Base-by-base conservation (phyloP, 2,329 filamentous ascomycete species). In the Penicillium thymicola region DNA sequence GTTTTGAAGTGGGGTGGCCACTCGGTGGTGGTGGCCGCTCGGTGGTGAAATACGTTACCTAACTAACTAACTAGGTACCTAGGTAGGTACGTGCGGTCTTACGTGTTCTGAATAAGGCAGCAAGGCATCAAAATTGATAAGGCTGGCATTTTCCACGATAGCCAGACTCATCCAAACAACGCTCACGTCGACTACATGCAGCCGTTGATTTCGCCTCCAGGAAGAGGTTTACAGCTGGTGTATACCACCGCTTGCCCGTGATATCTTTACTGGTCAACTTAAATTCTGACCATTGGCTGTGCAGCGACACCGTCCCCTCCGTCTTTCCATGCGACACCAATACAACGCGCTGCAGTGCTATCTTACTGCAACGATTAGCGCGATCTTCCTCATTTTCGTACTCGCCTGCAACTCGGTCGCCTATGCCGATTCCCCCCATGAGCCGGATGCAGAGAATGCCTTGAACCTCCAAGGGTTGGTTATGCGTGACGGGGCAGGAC, bases 341-440 rank as follows among this genome's bases (percentile, higher is more conserved):
- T 81, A 87, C 72, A 86, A 82, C 71, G 85, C 83, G 67, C 78
- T 89, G 64, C 89, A 89, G 78, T 88, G 86, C 76, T 87, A 88
- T 70, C 83, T 90, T 68, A 83, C 83, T 69, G 85, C 86, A 66
- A 89, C 87, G 55, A 70, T 88, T 51, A 78, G 82, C 66, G 84
- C 85, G 52, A 83, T 85, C 32, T 74, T 84, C 30, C 69, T 88
- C 49, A 72, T 89, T 32, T 65, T 88, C 34, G 67, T 84, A 38
- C 75, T 88, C 55, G 72, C 83, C 27, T 78, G 89, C 37, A 82
- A 83, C 18, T 78, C 79, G 51, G 81, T 86, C 61, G 88, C 85
- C 44, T 81, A 87, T 63, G 88, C 88, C 10, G 77, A 90, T 52
- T 60, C 81, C 14, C 71, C 75, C 55, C 74, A 76, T 72, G 70